A percentile compares a stretch with the other conserved stretches of the same genome.
These are phyloP conservation scores for Hyphopichia homilentoma DNA, from an alignment of 805 yeast genomes.

Conservation along the genomic window DNA sequence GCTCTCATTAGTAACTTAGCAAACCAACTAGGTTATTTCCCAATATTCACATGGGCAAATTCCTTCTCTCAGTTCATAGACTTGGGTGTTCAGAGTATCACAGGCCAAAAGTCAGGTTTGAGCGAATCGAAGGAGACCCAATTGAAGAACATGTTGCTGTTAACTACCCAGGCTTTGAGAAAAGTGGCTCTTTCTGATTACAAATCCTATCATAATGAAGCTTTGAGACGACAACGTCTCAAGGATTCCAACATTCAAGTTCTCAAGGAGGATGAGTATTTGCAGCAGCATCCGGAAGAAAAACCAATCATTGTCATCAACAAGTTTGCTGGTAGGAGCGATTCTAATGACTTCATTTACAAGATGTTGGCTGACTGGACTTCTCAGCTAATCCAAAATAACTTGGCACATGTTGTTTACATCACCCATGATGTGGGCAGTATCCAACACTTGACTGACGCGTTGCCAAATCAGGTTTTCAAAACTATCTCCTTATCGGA, in stretches of 20 bases:
- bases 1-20: conserved; percentile 67
- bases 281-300: conserved; percentile 79
- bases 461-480: conserved; percentile 86
- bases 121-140: conserved; percentile 81
- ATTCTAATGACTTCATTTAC: conserved; percentile 58
- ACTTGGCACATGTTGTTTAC: conserved; percentile 85
- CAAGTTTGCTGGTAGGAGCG: conserved; percentile 58
- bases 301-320: conserved; percentile 86
- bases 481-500: conserved; percentile 72
- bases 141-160: conserved; percentile 71
- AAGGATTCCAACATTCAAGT: conserved; percentile 21
- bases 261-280: conserved; percentile 71
- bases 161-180: conserved; percentile 71
- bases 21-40: conserved; percentile 81
- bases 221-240: conserved; percentile 14
- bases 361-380: conserved; percentile 87
- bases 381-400: conserved; percentile 66
- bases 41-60: conserved; percentile 91
- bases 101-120: conserved; percentile 91
- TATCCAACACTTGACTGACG: conserved; percentile 58
- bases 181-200: conserved; percentile 45
- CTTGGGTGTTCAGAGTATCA: conserved; percentile 80
- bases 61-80: conserved; percentile 75
- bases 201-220: conserved; percentile 20
- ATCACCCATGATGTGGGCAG: conserved; percentile 84